These are phyloP conservation scores for Fusarium sp. DNA, from an alignment of 2,329 filamentous ascomycete genomes.

Conservation along the genomic window DNA sequence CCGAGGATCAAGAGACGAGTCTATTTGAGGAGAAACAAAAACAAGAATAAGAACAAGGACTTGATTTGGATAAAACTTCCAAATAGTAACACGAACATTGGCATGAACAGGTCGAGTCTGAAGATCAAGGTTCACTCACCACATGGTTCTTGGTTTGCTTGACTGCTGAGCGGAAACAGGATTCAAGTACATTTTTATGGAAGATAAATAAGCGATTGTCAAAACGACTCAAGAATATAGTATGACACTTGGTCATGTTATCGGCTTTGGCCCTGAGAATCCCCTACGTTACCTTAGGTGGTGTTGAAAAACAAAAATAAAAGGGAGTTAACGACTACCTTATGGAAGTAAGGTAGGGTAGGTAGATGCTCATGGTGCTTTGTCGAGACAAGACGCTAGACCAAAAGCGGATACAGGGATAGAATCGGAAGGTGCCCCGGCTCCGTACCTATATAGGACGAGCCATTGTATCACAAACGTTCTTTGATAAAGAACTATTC, in stretches of 20 bases:
- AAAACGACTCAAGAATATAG: no score
- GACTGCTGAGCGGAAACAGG: neutral
- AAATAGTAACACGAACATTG: neutral
- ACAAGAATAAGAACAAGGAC: neutral
- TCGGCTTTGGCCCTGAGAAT: no score
- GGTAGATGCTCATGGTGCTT: no score
- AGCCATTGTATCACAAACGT: neutral
- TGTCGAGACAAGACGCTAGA: neutral
- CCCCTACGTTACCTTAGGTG: no score
- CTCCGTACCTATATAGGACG: neutral
- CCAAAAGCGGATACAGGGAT: neutral
- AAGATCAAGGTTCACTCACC: neutral
- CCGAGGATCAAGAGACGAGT: neutral
- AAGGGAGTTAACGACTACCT: neutral
- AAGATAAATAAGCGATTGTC: neutral
- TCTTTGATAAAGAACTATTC: neutral
- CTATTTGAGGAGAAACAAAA: neutral
- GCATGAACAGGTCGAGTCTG: neutral
- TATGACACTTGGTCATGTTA: no score
- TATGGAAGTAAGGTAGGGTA: no score
- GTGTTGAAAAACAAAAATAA: no score
- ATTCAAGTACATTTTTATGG: neutral
- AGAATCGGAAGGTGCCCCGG: conserved; percentile 1
- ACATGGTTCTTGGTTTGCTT: neutral
- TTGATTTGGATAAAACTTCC: neutral